These are phyloP conservation scores for Spinacia oleracea DNA, from an alignment of 179 eudicot species.

Conservation along the genomic window DNA sequence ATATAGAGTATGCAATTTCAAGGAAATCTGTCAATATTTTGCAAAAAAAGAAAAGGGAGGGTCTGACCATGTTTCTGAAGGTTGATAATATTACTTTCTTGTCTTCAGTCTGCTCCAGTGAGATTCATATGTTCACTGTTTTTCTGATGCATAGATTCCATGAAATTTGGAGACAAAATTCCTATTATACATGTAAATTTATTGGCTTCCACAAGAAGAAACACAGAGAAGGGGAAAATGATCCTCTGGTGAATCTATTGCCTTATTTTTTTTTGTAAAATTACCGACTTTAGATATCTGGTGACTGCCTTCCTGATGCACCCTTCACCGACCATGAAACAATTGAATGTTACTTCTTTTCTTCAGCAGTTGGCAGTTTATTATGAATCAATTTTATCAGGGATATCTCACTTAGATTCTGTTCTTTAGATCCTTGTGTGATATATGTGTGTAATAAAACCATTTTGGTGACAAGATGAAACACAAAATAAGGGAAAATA, in stretches of 20 bases:
- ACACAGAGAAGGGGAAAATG: background rate
- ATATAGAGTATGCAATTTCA: background rate
- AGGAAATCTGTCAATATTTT: background rate
- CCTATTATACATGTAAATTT: background rate
- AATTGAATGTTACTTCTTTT: slow-evolving; percentile 1
- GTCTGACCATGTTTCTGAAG: background rate
- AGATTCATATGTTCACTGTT: background rate
- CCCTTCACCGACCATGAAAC: background rate
- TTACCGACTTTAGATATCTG: background rate
- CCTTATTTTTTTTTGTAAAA: background rate
- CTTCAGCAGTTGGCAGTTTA: background rate
- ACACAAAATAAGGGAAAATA: background rate
- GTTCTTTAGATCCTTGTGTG: background rate
- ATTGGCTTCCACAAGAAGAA: too few species aligned
- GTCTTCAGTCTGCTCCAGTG: background rate
- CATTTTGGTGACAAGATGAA: background rate
- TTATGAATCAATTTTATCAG: background rate
- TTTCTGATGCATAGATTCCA: background rate
- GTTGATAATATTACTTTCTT: background rate
- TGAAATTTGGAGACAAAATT: background rate
- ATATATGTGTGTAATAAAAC: background rate
- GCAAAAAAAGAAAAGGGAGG: too few species aligned
- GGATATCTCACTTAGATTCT: background rate
- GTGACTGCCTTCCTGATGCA: background rate
- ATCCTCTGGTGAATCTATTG: background rate